A percentile compares a stretch with the other conserved stretches of the same genome.
Conservation (phyloP, 495 filamentous ascomycete genomes). For the Oidiodendron maius region DNA sequence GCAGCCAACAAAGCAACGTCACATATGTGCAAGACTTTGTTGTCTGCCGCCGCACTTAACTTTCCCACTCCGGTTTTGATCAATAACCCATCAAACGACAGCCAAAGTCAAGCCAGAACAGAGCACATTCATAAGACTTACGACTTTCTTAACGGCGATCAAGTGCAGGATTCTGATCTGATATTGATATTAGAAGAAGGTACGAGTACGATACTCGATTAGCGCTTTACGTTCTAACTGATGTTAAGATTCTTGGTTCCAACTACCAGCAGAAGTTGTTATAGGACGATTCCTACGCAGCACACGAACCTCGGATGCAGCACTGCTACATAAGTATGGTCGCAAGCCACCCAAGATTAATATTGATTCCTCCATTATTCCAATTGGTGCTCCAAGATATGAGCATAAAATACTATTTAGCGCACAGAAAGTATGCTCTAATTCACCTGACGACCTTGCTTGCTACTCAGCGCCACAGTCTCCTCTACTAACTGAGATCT, state of each 20-base stretch:
- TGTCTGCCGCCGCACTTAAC: conserved; percentile 54
- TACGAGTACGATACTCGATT: neutral
- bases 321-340: conserved; percentile 43
- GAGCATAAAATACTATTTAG: conserved; percentile 54
- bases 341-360: neutral
- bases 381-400: conserved; percentile 31
- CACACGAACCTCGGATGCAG: conserved; percentile 40
- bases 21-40: conserved; percentile 50
- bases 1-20: conserved; percentile 43
- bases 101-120: neutral
- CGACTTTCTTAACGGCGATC: conserved; percentile 44
- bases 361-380: neutral
- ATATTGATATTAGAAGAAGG: conserved; percentile 51
- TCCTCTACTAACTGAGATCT: conserved; percentile 49
- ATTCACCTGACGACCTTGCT: conserved; percentile 37
- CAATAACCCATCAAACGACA: conserved; percentile 33
- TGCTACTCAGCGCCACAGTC: conserved; percentile 51
- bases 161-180: conserved; percentile 51
- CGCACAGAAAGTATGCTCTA: conserved; percentile 53
- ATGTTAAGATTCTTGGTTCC: conserved; percentile 48
- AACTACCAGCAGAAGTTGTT: conserved; percentile 53
- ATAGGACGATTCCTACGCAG: conserved; percentile 49
- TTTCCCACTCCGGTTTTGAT: conserved; percentile 57
- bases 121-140: conserved; percentile 27
- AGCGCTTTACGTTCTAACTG: neutral